Base-by-base conservation (phyloP, 2,329 filamentous ascomycete genomes). In the Aspergillus spinulosporus region DNA sequence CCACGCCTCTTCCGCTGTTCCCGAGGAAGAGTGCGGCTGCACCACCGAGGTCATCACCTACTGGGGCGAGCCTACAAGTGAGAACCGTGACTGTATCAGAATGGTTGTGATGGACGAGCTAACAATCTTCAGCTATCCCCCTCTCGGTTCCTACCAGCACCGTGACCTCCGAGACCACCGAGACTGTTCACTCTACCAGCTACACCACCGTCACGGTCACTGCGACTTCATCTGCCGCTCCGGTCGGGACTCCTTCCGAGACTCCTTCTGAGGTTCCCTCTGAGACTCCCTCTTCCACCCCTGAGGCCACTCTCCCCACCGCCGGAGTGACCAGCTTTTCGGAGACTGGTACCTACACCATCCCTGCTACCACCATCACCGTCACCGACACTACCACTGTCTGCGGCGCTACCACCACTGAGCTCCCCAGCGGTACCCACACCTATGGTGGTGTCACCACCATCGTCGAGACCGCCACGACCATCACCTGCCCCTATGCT, bases 381-480 rank as follows among this genome's bases (percentile, higher is more conserved):
- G 76, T 92, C 63, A 85, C 80, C 60, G 78, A 85, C 72, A 82
- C 83, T 58, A 88, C 85, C 64, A 89, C 86, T 39, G 86, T 89
- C 60, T 85, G 83, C 73, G 87, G 75, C 65, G 82, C 83, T 52
- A 79, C 84, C 61, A 81, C 83, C 57, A 88, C 87, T 63, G 74
- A 79, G 49, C 78, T 90, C 49, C 77, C 86, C 52, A 72, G 81
- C 57, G 88, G 88, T 68, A 84, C 81, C 42, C 80, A 89, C 80
- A 89, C 86, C 62, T 76, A 86, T 61, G 88, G 88, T 64, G 88
- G 88, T 78, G 83, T 89, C 57, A 90, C 87, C 61, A 91, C 88
- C 43, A 75, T 88, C 42, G 88, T 91, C 59, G 76, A 80, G 65
- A 84, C 80, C 28, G 76, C 81, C 43, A 90, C 88, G 60, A 89